Base-by-base conservation (phyloP, 1,284 basidiomycete genomes). In the Erythrobasidium hasegawianum region DNA sequence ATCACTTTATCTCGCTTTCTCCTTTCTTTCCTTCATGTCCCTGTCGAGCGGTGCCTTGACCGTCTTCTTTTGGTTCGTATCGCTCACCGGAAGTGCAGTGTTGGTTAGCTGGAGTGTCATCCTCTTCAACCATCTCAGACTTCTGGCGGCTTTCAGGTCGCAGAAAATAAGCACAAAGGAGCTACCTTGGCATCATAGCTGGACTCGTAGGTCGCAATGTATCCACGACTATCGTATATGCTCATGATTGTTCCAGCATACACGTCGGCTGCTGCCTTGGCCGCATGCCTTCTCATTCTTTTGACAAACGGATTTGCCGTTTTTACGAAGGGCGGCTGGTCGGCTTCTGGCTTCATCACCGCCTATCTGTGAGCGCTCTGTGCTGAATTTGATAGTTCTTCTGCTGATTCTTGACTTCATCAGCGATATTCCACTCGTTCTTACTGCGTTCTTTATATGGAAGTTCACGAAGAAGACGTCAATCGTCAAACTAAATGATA, bases 101-200 rank as follows among this genome's bases (percentile, higher is more conserved):
- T 78, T 89, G 60, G 82, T 87, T 72, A 82, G 61, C 27, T 72
- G 71, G 71, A 81, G 75, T 72, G 76, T 83, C 58, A 89, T 90
- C 77, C 85, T 86, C 73, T 64, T 86, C 45, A 85, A 87, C 2
- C 90, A 88, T 77, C 75, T 88, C 60, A 84, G 82, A 76, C 91
- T 89, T 83, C 84, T 85, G 74, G 81, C 82, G 70, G 87, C 85
- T 24, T 76, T 83, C 74, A 81, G 80, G 73, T 77, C 71, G 39
- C 86, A 87, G 72, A 84, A 83, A 24, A 77, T 85, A 69, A 79
- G 82, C 71, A 82, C 87, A 70, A 80, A 75, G 59, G 75, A 73
- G 72, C 83, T 78, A 76, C 81, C 75, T 45, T 89, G 33, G 33
- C 33, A 33, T 4, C 33, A 33, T 33, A 33, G 33, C 33, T 33